Base-by-base conservation (phyloP, 2,329 filamentous ascomycete species). In the Phyllosticta citribraziliensis region DNA sequence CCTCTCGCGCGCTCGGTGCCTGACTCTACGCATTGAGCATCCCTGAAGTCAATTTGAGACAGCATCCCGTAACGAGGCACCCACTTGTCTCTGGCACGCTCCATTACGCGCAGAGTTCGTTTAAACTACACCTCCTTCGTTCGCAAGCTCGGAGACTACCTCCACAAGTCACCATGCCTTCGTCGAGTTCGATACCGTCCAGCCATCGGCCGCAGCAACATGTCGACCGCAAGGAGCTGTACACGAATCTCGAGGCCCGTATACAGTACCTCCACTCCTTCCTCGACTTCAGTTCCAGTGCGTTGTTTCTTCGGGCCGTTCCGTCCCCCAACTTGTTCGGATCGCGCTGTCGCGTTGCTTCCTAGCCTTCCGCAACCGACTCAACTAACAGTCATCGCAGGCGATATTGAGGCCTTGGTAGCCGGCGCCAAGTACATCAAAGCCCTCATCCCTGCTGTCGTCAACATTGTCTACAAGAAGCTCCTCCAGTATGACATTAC, bases 381-480 rank as follows among this genome's bases (percentile, higher is more conserved):
- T 20, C 17, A 27, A 24, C 52, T 53, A 53, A 53, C 19, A 19
- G 2, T 5, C 17, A 24, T 22, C 52, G 20, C 63, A 89, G 88
- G 81, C 64, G 88, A 91, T 69, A 84, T 90, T 61, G 86, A 88
- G 65, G 87, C 88, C 50, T 80, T 92, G 47, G 79, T 83, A 14
- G 78, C 80, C 2, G 88, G 88, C 64, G 79, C 84, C 63, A 90
- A 90, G 72, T 91, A 91, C 75, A 87, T 91, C 76, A 88, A 88
- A 68, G 84, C 86, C n/a, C 82, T 93, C 33, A 91, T 93, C 65
- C 90, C 90, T 1, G 86, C 88, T 54, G 82, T 94, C 22, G 88
- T 93, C 69, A 91, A 92, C 74, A 88, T 91, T 63, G 88, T 93
- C 35, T 94, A 93, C 78, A 85, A 86, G 69, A 93, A 93, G 71